These are phyloP conservation scores for Fusarium piperis DNA, from an alignment of 2,329 filamentous ascomycete genomes.

Conservation along the genomic window DNA sequence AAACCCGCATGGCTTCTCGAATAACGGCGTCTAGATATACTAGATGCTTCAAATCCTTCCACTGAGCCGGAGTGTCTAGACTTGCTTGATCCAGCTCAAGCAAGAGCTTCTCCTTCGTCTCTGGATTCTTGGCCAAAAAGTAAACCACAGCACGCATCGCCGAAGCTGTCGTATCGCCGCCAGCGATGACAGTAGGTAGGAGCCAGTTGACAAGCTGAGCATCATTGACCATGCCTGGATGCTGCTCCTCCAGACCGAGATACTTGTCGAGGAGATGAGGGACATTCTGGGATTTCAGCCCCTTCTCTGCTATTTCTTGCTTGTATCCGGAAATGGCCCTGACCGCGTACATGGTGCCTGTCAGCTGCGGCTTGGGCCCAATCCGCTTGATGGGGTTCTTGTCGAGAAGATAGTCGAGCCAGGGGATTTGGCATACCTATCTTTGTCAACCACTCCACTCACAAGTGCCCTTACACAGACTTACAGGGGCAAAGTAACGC, in stretches of 20 bases:
- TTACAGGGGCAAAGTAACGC: background rate
- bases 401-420: constrained; percentile 2
- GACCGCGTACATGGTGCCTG: background rate
- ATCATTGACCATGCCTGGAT: constrained; percentile 14
- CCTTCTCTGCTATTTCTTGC: background rate
- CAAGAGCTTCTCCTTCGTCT: background rate
- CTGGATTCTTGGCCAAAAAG: constrained; percentile 45
- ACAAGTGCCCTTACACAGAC: background rate
- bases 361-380: background rate
- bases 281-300: background rate
- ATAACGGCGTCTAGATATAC: background rate
- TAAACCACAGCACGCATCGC: constrained; percentile 48
- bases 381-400: constrained; percentile 10
- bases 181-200: constrained; percentile 44
- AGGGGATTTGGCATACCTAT: background rate
- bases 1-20: background rate
- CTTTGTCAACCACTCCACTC: background rate
- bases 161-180: constrained; percentile 48
- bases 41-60: background rate
- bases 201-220: constrained; percentile 43
- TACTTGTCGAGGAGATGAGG: constrained; percentile 18
- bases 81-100: background rate
- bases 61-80: background rate
- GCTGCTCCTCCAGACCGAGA: constrained; percentile 7
- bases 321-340: background rate